phyloP scores from a whole-genome alignment of 202 grass and related monocot genomes.

The Brachypodium distachyon region DNA sequence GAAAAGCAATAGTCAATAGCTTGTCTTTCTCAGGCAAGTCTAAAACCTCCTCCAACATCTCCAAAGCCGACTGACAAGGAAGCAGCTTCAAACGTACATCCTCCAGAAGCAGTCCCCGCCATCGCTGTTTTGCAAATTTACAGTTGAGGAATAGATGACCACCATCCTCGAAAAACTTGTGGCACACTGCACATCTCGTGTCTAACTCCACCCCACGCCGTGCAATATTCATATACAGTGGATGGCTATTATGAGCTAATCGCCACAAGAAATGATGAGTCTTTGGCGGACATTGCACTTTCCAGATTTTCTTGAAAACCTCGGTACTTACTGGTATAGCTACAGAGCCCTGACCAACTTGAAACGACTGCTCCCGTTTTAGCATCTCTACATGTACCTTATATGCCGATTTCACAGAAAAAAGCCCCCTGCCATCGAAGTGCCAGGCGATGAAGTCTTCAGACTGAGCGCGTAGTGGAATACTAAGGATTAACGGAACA shows the following conservation, averaged over 20 bases:
- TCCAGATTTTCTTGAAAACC: neutral
- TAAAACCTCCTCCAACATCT: no score
- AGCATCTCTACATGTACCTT: neutral
- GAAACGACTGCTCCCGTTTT: rapidly evolving
- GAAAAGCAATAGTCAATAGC: no score
- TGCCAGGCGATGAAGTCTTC: neutral
- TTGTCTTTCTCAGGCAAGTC: no score
- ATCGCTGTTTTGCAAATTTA: neutral
- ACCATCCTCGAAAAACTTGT: no score
- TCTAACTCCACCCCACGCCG: neutral
- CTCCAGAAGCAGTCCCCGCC: no score
- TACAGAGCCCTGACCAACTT: neutral
- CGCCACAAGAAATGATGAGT: neutral
- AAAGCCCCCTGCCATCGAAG: neutral
- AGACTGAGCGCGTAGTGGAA: neutral
- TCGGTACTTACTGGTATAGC: neutral
- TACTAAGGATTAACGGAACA: neutral
- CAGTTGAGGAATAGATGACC: neutral
- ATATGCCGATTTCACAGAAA: neutral
- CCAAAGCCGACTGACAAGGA: no score
- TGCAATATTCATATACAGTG: neutral
- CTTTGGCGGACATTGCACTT: neutral
- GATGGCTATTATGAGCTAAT: neutral
- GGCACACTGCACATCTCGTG: no score
- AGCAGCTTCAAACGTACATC: no score